Percentiles rank a stretch among this genome's conserved stretches.
Conservation (phyloP, 495 filamentous ascomycete species). For the Penicillium maclennaniae region DNA sequence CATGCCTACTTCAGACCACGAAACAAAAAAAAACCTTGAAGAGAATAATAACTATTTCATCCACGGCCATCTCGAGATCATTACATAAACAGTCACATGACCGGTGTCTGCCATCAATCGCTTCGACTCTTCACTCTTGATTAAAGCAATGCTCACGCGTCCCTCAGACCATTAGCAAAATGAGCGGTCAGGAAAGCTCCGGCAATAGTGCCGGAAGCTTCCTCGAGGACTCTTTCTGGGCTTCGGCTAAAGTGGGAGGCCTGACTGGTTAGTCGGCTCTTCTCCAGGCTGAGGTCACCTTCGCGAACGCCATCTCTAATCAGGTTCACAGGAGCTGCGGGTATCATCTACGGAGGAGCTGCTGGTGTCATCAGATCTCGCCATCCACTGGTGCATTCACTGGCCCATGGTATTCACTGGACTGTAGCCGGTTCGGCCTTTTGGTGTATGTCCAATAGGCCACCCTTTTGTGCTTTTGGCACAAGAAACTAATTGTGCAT, state of each 20-base stretch:
- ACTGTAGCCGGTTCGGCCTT: constrained; percentile 72
- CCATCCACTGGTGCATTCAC: constrained; percentile 64
- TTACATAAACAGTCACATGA: constrained; percentile 9
- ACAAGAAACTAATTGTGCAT: constrained; percentile 4
- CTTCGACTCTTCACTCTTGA: constrained; percentile 1
- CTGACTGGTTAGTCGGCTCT: constrained; percentile 45
- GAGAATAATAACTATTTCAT: neutral
- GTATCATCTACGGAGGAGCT: constrained; percentile 67
- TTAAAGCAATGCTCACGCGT: constrained; percentile 10
- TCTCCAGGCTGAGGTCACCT: neutral
- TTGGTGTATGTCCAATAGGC: constrained; percentile 54
- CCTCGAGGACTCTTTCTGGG: constrained; percentile 25
- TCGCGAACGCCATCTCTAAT: neutral
- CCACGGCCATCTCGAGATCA: neutral
- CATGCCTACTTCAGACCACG: neutral
- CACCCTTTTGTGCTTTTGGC: neutral
- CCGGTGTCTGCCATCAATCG: neutral
- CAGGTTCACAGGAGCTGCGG: constrained; percentile 54
- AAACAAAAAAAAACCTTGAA: neutral
- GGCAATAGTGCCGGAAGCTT: constrained; percentile 2
- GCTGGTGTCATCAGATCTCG: constrained; percentile 63
- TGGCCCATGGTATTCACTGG: constrained; percentile 73
- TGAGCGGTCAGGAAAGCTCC: constrained; percentile 25
- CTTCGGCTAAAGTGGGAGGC: constrained; percentile 50
- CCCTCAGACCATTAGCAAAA: constrained; percentile 20